Base-by-base conservation (phyloP, 2,329 filamentous ascomycete genomes). In the Fusarium setosum region DNA sequence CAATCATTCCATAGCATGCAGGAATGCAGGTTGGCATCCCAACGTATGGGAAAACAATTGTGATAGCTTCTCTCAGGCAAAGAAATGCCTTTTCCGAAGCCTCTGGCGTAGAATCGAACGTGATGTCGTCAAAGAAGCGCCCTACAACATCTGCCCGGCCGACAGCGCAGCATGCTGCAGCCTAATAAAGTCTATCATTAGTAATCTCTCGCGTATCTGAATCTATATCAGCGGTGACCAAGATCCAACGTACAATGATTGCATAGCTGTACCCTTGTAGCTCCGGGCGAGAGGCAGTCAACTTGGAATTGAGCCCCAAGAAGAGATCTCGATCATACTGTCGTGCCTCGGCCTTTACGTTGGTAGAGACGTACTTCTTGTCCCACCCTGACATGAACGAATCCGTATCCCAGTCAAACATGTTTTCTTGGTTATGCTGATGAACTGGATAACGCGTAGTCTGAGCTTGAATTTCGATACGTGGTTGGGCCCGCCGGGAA, bases 1-100 rank as follows among this genome's bases (percentile, higher is more conserved):
- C 63, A 65, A 65, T 58, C 63, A 65, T 65, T 26, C 63, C 60
- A 24, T 65, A 65, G 21, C 63, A 65, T n/a, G 63, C 63, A 6
- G 63, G 63, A 35, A 65, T 64, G 3, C 60, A 64, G 2, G 60
- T 65, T n/a, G 63, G 63, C 60, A 65, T 61, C 20, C 63, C 63
- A 1, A 65, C 5, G 15, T 65, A 65, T 32, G 60, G 63, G 6
- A 63, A 63, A 1, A 65, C 35, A 5, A 65, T 65, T 1, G 63
- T 65, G 13, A 65, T 65, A 5, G 60, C 63, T n/a, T 65, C 63
- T 48, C 63, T 44, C 1, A 45, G 21, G 26, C 48, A 54, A 6
- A 65, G 60, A 32, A 65, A 65, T 0, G 41, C 18, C 12, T 45
- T 54, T 45, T 65, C 42, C 1, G 63, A 65, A 2, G n/a, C 45